Base-by-base conservation (phyloP, 176 grass and related monocot species). In the Areca catechu region DNA sequence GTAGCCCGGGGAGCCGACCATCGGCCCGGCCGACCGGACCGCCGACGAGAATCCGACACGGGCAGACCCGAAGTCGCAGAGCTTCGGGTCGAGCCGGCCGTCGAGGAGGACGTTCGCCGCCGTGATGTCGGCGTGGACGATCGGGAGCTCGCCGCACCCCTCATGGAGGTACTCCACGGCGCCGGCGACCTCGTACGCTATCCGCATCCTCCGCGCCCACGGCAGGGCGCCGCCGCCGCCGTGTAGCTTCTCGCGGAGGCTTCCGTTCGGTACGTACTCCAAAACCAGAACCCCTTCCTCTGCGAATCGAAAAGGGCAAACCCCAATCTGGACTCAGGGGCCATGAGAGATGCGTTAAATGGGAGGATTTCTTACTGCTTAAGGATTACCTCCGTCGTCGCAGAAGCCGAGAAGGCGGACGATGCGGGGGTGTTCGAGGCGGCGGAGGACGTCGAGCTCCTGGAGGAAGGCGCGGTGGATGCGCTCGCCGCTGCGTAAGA, bases 21-120 rank as follows among this genome's bases (percentile, higher is more conserved):
- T 72, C 0, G 76, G 52, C 15, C 74, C 61, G 3, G 68, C 63
- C 0, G 80, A 65, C 28, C 51, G 16, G 5, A 95, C 66, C 19
- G 86, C 69, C 2, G 86, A 82, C 19, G 86, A 95, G 82, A 95
- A 95, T 0, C 85, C 90, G 19, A 75, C 79, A 60, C 82, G 80
- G 3, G 86, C 77, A 22, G 90, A 89, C 7, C 90, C 86, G 24
- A 95, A 84, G 82, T 95, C 90, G 56, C 90, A 95, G 54, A 95
- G 82, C 27, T 76, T 70, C 22, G 63, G 58, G 16, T 56, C 25
- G 50, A 48, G 20, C 0, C 49, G 51, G 29, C 1, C 50, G 60
- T 76, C 79, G 50, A 95, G 79, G 17, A 95, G 79, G 59, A 95
- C 90, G 78, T 95, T 95, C 54, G 90, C 76, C 7, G 90, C 74